These are phyloP conservation scores for Aegilops bicornis DNA, from an alignment of 176 grass and related monocot genomes.

Conservation along the genomic window DNA sequence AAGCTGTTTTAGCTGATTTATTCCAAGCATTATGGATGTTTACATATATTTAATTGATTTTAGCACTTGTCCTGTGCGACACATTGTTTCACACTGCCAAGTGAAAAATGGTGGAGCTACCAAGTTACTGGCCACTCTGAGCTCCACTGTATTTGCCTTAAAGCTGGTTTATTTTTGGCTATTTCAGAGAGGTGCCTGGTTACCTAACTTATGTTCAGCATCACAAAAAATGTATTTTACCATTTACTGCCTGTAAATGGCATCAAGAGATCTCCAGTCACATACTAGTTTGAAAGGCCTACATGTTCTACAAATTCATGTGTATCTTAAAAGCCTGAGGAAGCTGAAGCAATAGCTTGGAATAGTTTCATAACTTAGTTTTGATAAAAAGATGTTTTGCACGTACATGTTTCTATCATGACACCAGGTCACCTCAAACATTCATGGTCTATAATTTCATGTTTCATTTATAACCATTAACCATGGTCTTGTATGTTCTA, in stretches of 20 bases:
- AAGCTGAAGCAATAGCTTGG: constrained; percentile 3
- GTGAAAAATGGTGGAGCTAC: background rate
- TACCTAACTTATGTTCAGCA: background rate
- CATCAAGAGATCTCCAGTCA: background rate
- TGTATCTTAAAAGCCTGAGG: background rate
- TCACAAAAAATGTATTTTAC: background rate
- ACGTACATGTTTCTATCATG: background rate
- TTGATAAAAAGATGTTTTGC: background rate
- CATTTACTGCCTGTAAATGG: constrained; percentile 1
- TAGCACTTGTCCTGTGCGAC: background rate
- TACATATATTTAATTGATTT: background rate
- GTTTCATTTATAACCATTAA: background rate
- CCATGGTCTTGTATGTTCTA: background rate
- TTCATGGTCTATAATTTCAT: background rate
- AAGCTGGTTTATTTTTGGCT: background rate
- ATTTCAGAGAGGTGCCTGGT: background rate
- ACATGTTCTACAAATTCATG: background rate
- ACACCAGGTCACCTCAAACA: background rate
- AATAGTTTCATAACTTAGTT: background rate
- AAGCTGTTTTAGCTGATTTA: constrained; percentile 1
- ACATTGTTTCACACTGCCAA: constrained; percentile 3
- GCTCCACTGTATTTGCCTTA: background rate
- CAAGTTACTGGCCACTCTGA: background rate
- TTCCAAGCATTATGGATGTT: background rate
- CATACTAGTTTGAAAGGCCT: background rate